Conservation (phyloP, 176 grass and related monocot genomes). For the Zea mays region DNA sequence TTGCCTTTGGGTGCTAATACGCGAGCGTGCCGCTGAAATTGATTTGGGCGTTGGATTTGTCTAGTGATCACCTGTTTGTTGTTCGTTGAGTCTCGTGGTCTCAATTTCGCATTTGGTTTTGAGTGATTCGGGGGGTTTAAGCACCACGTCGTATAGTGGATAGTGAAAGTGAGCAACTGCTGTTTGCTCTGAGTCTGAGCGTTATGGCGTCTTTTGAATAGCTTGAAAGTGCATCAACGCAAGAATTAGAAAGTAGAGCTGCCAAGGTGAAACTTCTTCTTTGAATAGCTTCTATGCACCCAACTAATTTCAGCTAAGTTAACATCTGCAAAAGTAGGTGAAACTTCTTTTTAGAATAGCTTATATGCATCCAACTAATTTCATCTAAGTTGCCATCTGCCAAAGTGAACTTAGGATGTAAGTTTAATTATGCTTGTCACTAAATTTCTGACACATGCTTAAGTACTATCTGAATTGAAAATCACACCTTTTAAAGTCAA, state of each 20-base stretch:
- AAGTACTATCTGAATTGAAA: neutral
- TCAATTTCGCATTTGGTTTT: neutral
- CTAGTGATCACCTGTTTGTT: neutral
- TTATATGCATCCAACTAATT: slow-evolving; percentile 17
- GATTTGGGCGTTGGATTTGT: neutral
- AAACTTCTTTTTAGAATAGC: too few relatives aligned
- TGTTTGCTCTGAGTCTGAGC: neutral
- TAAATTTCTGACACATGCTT: neutral
- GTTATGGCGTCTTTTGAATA: neutral
- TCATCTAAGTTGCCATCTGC: slow-evolving; percentile 1
- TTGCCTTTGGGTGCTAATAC: neutral
- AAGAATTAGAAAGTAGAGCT: slow-evolving; percentile 8
- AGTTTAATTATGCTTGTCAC: neutral
- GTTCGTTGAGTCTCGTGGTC: neutral
- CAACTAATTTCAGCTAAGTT: too few relatives aligned
- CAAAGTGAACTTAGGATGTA: slow-evolving; percentile 14
- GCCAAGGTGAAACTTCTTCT: neutral
- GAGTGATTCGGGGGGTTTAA: neutral
- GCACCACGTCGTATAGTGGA: neutral
- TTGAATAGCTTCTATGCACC: too few relatives aligned
- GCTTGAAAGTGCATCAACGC: slow-evolving; percentile 15
- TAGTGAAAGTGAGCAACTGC: neutral
- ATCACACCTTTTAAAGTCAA: slow-evolving; percentile 28
- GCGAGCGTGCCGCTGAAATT: neutral
- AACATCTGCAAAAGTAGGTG: too few relatives aligned